phyloP scores from a whole-genome alignment of 352 stramenopile species.

The Stephanocyclus meneghinianus region DNA sequence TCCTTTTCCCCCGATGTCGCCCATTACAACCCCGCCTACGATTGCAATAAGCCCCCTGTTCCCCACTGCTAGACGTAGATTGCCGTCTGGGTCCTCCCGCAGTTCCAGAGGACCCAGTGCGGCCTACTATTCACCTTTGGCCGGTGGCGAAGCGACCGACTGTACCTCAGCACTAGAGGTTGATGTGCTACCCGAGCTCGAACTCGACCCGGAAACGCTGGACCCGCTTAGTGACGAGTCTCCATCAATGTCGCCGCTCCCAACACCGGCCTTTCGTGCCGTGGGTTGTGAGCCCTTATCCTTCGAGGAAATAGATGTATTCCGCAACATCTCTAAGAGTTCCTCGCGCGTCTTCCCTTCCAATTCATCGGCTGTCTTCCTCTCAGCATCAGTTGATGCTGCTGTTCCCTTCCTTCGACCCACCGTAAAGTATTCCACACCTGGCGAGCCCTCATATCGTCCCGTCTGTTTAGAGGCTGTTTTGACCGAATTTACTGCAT shows the following conservation, averaged over 20 bases:
- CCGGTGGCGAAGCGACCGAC: neutral
- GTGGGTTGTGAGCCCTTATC: no score
- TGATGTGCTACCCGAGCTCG: no score
- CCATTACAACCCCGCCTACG: neutral
- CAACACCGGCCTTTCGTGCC: no score
- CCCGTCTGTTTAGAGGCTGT: neutral
- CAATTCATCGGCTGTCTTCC: neutral
- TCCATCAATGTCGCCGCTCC: no score
- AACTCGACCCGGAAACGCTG: no score
- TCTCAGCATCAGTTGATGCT: neutral
- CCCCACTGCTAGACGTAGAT: neutral
- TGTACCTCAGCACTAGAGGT: neutral
- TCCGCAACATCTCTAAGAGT: no score
- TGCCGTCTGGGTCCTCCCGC: neutral
- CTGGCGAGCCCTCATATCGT: neutral
- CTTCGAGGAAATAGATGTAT: no score
- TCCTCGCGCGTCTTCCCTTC: neutral
- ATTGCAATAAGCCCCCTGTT: neutral
- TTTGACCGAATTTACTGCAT: neutral
- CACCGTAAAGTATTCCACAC: neutral
- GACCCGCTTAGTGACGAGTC: no score
- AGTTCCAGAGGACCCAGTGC: neutral
- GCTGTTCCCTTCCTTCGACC: neutral
- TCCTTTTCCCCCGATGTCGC: neutral
- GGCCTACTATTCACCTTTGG: neutral